Evolutionary conservation across 2,329 filamentous ascomycete species (phyloP), one percentile per base, ranked within the genome.

Genomic region (Hymenoscyphus albidus): DNA sequence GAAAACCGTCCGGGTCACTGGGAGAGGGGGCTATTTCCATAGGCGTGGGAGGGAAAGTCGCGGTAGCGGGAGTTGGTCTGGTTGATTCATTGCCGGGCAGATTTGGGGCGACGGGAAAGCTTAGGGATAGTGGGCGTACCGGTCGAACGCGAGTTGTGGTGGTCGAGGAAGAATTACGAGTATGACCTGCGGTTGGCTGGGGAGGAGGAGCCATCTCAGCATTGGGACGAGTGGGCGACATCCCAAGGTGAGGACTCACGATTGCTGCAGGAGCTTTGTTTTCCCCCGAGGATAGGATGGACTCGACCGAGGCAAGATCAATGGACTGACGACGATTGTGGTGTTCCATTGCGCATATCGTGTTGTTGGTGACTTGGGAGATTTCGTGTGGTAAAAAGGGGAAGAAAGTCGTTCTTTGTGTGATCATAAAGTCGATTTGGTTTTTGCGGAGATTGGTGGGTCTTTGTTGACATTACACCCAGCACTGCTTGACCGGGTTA

Each of bases 1-100:
- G 88, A 72, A 97, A 91, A 0, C 68, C 70, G 31, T 60, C 71
- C 5, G 73, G 65, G 62, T 76, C 74, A 44, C 68, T 71, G 14
- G 72, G 70, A 4, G 73, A 74, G 14, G 70, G 63, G 27, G 65
- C 40, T 13, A 64, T 64, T 9, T 74, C 71, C 40, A 68, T 63
- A 18, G 70, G 70, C 27, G 71, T 73, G 7, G 69, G 66, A 22
- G 74, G 72, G 63, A 73, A 66, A 16, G 61, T 72, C n/a, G 71
- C 69, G n/a, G 73, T 73, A 32, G 69, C 73, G 2, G 73, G 72
- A 40, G 73, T 74, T 48, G 67, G 65, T 68, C 68, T 71, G 5
- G 66, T 48, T 16, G 69, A 73, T 39, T 74, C 73, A 38, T 22
- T 67, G 22, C 67, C 68, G 42, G 58, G 67, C 48, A 44, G 69